phyloP scores from a whole-genome alignment of 2,329 filamentous ascomycete genomes.

The Tolypocladium paradoxum region DNA sequence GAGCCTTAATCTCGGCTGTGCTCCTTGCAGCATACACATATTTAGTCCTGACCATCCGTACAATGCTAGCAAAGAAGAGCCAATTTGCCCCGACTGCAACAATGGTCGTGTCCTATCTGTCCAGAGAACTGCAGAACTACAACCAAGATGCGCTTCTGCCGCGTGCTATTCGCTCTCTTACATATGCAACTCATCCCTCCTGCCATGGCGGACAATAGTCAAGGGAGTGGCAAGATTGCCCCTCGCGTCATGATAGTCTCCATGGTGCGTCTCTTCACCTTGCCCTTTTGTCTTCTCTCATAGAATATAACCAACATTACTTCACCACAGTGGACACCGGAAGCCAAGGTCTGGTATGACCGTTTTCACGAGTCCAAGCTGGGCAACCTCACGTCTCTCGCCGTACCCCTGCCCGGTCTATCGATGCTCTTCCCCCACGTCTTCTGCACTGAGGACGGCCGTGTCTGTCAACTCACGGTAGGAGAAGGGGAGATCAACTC shows the following conservation, averaged over 20 bases:
- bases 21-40: neutral
- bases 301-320: neutral
- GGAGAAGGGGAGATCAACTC: conserved; percentile 69
- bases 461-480: conserved; percentile 58
- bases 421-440: conserved; percentile 55
- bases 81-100: no score
- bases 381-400: conserved; percentile 44
- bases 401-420: conserved; percentile 49
- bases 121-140: neutral
- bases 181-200: neutral
- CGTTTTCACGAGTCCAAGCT: conserved; percentile 33
- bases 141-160: neutral
- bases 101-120: neutral
- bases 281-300: neutral
- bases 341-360: conserved; percentile 50
- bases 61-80: no score
- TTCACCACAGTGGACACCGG: conserved; percentile 44
- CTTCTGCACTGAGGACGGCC: conserved; percentile 49
- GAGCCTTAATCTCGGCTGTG: neutral
- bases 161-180: neutral
- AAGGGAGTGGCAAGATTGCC: conserved; percentile 18
- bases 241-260: conserved; percentile 42
- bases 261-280: neutral
- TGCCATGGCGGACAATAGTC: neutral
- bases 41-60: neutral